Evolutionary conservation across 2,329 filamentous ascomycete genomes (phyloP), one percentile per base, ranked within the genome.

Genomic region (Microsporum ferrugineum): DNA sequence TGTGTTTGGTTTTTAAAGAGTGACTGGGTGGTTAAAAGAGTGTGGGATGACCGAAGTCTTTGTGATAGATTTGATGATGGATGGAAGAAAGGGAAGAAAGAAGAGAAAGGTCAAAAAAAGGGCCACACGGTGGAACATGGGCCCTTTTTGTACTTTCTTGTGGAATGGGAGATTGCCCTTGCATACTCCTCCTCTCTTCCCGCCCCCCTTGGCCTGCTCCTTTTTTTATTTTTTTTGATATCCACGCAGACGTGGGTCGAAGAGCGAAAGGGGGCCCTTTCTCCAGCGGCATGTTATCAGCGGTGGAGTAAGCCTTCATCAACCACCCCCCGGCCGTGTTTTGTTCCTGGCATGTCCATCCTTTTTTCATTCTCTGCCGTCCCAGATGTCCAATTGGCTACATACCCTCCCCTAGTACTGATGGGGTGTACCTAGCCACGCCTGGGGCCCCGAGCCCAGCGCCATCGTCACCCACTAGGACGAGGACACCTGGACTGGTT

Each of bases 1-100:
- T 70, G 67, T 67, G 59, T n/a, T 59, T 38, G n/a, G 55, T 49
- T 58, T 31, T 33, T 59, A 71, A 69, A 67, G 66, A 66, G 64
- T 62, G 67, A 68, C 49, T 68, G 60, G 17, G 63, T 64, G 71
- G 71, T 72, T 74, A 65, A 75, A 75, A 75, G 73, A 76, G 68
- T 74, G 73, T 66, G n/a, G 39, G 63, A 72, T 69, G 73, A 76
- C 74, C 74, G 74, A 73, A 72, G 74, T 76, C 74, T 69, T 73
- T 67, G 68, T 65, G 56, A 36, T 67, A 64, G 67, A 69, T 70
- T 69, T 68, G 67, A 70, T 68, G 63, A 71, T 71, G 68, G 58
- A 60, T 63, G 65, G 66, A 69, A 62, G 63, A 69, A 68, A 58
- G 60, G 66, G 67, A 63, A 63, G 61, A 69, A 62, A 66, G 45